Conservation (phyloP, 2,329 filamentous ascomycete species). For the Xylaria sp. region DNA sequence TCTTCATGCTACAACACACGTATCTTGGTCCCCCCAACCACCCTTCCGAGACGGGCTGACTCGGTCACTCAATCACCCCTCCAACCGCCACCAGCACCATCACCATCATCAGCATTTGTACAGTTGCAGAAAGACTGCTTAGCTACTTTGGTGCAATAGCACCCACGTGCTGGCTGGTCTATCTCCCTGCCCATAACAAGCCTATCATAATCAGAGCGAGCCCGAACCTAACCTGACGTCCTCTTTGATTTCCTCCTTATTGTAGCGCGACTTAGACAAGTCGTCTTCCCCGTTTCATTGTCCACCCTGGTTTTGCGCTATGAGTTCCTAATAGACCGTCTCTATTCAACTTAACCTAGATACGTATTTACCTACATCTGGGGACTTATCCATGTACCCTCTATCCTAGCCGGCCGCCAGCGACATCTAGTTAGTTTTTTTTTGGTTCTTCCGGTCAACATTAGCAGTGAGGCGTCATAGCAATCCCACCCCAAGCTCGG, state of each 20-base stretch:
- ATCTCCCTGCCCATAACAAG: constrained; percentile 3
- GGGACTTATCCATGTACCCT: constrained; percentile 10
- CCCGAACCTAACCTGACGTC: constrained; percentile 7
- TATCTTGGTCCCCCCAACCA: constrained; percentile 28
- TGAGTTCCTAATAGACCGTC: constrained; percentile 41
- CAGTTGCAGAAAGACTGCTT: constrained; percentile 3
- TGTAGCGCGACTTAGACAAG: constrained; percentile 11
- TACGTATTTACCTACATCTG: constrained; percentile 21
- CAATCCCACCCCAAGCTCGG: constrained; percentile 29
- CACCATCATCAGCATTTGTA: constrained; percentile 14
- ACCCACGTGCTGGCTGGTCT: constrained; percentile 8
- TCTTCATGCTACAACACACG: constrained; percentile 33
- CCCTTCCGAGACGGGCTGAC: constrained; percentile 36
- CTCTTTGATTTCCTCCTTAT: constrained; percentile 17
- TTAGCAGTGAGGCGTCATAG: constrained; percentile 29
- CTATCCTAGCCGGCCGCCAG: constrained; percentile 36
- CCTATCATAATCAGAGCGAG: constrained; percentile 18
- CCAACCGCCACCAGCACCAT: constrained; percentile 11
- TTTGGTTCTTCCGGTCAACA: constrained; percentile 19
- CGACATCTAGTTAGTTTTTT: constrained; percentile 35
- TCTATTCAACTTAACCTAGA: constrained; percentile 28
- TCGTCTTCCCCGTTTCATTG: constrained; percentile 16
- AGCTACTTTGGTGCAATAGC: not conserved
- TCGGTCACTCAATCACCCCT: constrained; percentile 26
- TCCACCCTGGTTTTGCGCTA: constrained; percentile 35